Conservation (phyloP, 2,329 filamentous ascomycete species). For the Fusarium nisikadoi region DNA sequence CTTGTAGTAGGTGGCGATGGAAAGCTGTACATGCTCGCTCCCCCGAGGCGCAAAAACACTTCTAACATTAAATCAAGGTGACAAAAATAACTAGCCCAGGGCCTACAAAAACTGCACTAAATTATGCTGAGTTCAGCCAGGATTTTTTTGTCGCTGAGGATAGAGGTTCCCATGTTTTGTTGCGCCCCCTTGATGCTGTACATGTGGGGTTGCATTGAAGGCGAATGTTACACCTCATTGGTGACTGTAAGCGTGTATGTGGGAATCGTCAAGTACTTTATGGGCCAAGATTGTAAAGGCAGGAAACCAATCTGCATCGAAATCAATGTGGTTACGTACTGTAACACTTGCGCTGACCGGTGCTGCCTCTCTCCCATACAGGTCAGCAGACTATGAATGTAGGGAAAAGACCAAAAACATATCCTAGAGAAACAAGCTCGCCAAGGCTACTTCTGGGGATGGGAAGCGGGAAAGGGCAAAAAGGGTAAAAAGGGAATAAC, state of each 20-base stretch:
- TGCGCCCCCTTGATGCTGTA: not conserved
- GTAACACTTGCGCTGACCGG: not conserved
- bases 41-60: too few relatives aligned
- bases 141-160: too few relatives aligned
- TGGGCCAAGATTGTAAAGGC: slow-evolving; percentile 12
- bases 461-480: slow-evolving; percentile 18
- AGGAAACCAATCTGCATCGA: not conserved
- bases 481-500: slow-evolving; percentile 17
- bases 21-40: not conserved
- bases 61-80: too few relatives aligned
- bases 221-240: slow-evolving; percentile 18
- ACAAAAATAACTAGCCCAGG: too few relatives aligned
- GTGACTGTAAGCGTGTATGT: not conserved
- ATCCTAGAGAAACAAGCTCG: slow-evolving; percentile 26
- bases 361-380: not conserved
- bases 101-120: too few relatives aligned
- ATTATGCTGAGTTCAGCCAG: too few relatives aligned
- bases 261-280: slow-evolving; percentile 21
- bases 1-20: slow-evolving; percentile 14
- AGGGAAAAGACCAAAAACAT: not conserved
- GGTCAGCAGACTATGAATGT: slow-evolving; percentile 19
- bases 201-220: slow-evolving; percentile 5
- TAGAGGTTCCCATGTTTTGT: too few relatives aligned
- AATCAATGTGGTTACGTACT: slow-evolving; percentile 28
- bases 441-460: slow-evolving; percentile 2